A percentile compares a stretch with the other conserved stretches of the same genome.
phyloP scores from a whole-genome alignment of 768 basidiomycete genomes.

The Mrakia blollopis region DNA sequence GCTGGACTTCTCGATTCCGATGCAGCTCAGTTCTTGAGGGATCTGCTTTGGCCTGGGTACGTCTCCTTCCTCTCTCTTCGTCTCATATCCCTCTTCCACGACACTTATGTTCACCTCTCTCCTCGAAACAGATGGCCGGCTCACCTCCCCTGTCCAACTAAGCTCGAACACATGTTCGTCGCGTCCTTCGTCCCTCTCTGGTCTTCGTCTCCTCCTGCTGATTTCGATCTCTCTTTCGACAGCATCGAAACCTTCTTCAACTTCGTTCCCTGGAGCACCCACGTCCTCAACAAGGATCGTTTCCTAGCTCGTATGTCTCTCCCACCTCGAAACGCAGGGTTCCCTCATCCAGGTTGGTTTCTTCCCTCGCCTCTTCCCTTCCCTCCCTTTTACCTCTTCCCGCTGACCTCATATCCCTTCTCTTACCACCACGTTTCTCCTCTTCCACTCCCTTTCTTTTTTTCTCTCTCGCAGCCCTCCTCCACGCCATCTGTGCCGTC shows the following conservation, averaged over 20 bases:
- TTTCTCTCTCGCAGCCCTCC: not conserved
- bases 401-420: too few relatives aligned
- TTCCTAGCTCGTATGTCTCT: not conserved
- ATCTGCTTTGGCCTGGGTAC: not conserved
- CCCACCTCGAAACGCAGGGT: not conserved
- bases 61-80: not conserved
- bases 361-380: too few relatives aligned
- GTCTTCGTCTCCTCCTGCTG: not conserved
- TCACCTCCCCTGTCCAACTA: not conserved
- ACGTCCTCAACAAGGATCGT: slow-evolving; percentile 7
- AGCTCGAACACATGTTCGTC: not conserved
- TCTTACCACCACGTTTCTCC: not conserved
- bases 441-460: not conserved
- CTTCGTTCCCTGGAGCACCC: not conserved
- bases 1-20: not conserved
- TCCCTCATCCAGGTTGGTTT: not conserved
- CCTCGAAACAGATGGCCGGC: not conserved
- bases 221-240: not conserved
- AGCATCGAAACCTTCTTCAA: slow-evolving; percentile 18
- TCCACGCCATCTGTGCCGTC: slow-evolving; percentile 18
- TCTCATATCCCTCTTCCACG: not conserved
- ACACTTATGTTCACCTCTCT: not conserved
- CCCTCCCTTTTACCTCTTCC: not conserved
- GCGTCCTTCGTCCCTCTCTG: not conserved
- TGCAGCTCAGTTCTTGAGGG: not conserved